Base-by-base conservation (phyloP, 768 basidiomycete genomes). In the Psilocybe cyanescens region DNA sequence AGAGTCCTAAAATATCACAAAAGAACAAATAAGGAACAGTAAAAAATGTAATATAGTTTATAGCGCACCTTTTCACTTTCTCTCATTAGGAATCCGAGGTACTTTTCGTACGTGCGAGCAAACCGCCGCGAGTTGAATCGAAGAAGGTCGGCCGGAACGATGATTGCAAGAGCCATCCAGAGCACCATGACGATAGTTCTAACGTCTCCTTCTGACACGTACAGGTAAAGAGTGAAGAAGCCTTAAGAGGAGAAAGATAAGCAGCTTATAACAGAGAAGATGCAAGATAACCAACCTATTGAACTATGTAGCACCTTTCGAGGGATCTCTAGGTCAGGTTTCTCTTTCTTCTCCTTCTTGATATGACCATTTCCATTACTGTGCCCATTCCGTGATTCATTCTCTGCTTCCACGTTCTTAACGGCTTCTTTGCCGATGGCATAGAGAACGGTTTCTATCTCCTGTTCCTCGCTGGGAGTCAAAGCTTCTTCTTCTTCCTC, bases 301-400 rank as follows among this genome's bases (percentile, higher is more conserved):
- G 91, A 92, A 11, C 91, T 90, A 74, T 97, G 95, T 47, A 97
- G 72, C 8, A 85, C 75, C 74, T 97, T 97, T 65, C 95, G 78
- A 0, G 95, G 95, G 53, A 97, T 88, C 75, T 97, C 95, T 88
- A 90, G 95, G 75, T 95, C 91, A 31, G 92, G 80, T 65, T 81
- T 78, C 49, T 71, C 68, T 51, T 68, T 66, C 54, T 66, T 62
- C 30, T 60, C 52, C 52, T 63, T 50, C 16, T 53, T n/a, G 3
- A 51, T 57, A 35, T 57, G 63, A n/a, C 57, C 52, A 39, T 49
- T 54, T 33, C 60, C 64, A 48, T 63, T 63, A 2, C 59, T 57
- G 33, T 70, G 59, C 29, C 66, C 66, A 63, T 71, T 67, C 24
- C 59, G 49, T 44, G 58, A 55, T 63, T 11, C 65, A 65, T 8